These are phyloP conservation scores for Aspergillus jensenii DNA, from an alignment of 2,329 filamentous ascomycete species.

Conservation along the genomic window DNA sequence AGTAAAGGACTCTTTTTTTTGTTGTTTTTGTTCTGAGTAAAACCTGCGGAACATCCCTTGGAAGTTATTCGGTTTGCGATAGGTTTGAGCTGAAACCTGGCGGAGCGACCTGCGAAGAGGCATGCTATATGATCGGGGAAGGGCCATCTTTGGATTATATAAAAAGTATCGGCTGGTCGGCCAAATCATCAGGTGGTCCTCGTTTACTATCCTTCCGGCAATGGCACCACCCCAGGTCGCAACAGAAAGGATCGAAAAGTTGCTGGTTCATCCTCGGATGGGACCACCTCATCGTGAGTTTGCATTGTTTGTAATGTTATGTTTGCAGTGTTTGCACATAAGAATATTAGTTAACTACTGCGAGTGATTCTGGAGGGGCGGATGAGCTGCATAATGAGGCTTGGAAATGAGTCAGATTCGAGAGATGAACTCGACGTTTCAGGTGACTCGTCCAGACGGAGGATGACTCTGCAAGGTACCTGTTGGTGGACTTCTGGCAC, in stretches of 20 bases:
- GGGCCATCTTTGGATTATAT: slow-evolving; percentile 29
- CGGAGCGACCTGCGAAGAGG: slow-evolving; percentile 35
- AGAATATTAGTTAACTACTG: neutral
- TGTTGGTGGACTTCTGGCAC: neutral
- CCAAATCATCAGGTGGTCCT: slow-evolving; percentile 17
- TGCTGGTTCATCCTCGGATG: slow-evolving; percentile 14
- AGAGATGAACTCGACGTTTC: neutral
- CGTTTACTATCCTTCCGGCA: neutral
- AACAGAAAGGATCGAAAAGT: neutral
- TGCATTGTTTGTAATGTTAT: slow-evolving; percentile 14
- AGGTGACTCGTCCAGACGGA: neutral
- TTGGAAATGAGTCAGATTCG: slow-evolving; percentile 9
- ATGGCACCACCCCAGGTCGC: slow-evolving; percentile 11
- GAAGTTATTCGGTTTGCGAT: slow-evolving; percentile 21
- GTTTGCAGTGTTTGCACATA: slow-evolving; percentile 5
- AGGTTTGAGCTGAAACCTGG: slow-evolving; percentile 24
- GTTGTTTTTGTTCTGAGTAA: neutral
- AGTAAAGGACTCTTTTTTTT: slow-evolving; percentile 29
- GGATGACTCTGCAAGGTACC: neutral
- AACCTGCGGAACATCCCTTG: slow-evolving; percentile 15
- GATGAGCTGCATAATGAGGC: slow-evolving; percentile 1
- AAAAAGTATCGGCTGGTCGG: slow-evolving; percentile 17
- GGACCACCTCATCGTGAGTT: slow-evolving; percentile 17
- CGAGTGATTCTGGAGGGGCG: neutral
- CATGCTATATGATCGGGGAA: slow-evolving; percentile 29